Conservation (phyloP, 257 asterid genomes). For the Salvia rosmarinus region DNA sequence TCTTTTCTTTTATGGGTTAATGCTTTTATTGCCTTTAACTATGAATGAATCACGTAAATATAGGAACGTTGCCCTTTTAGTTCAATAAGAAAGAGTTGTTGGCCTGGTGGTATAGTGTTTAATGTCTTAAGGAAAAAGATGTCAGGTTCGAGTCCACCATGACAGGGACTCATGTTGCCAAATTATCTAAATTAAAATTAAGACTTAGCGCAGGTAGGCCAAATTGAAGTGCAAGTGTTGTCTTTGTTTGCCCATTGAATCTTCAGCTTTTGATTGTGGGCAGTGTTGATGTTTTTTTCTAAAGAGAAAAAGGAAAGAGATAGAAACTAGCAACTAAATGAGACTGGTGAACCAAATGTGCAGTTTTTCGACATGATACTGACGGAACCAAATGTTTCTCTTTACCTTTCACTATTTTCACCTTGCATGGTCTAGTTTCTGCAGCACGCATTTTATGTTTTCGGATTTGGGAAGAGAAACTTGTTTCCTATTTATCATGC, state of each 20-base stretch:
- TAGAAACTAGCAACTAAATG: neutral
- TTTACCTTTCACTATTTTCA: constrained; percentile 1
- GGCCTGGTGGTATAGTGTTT: too few relatives aligned
- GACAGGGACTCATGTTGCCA: neutral
- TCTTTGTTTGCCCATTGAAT: constrained; percentile 7
- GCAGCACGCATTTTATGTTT: neutral
- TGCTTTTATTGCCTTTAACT: constrained; percentile 2
- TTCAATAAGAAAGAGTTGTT: too few relatives aligned
- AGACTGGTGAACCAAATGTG: neutral
- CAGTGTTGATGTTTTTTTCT: neutral
- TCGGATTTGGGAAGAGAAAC: constrained; percentile 6
- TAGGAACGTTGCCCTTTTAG: neutral
- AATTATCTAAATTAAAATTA: constrained; percentile 7
- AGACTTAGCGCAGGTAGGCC: constrained; percentile 11
- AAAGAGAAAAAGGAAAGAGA: neutral
- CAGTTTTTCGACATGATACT: neutral
- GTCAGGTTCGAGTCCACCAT: too few relatives aligned
- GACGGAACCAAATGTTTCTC: constrained; percentile 5
- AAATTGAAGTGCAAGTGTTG: neutral
- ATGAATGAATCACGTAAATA: neutral
- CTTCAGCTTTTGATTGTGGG: neutral
- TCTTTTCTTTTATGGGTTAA: neutral
- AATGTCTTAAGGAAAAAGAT: too few relatives aligned
- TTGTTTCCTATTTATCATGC: neutral
- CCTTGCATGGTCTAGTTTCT: neutral